Conservation (phyloP, 257 asterid species). For the Penstemon davidsonii region DNA sequence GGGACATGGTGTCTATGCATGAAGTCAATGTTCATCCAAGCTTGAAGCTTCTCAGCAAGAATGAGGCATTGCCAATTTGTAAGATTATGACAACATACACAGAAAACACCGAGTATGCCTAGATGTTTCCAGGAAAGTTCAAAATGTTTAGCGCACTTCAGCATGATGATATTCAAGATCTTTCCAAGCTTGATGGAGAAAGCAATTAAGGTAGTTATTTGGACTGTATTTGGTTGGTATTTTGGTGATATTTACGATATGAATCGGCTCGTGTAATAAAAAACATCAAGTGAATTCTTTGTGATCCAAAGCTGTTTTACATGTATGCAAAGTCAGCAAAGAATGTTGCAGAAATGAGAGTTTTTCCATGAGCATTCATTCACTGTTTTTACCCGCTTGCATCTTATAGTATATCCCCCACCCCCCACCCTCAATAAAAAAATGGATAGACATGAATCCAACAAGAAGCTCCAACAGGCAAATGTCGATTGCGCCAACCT, state of each 20-base stretch:
- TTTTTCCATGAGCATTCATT: too few species aligned
- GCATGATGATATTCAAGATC: background rate
- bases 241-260: background rate
- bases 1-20: conserved; percentile 53
- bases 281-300: conserved; percentile 6
- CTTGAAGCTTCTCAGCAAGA: conserved; percentile 77
- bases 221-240: conserved; percentile 14
- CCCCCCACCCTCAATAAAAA: too few species aligned
- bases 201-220: conserved; percentile 7
- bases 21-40: conserved; percentile 64
- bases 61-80: conserved; percentile 68
- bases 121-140: conserved; percentile 14
- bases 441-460: too few species aligned
- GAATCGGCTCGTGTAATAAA: conserved; percentile 13
- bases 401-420: too few species aligned
- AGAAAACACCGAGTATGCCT: conserved; percentile 27
- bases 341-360: too few species aligned
- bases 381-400: too few species aligned
- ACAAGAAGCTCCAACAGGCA: too few species aligned
- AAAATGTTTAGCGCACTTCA: background rate
- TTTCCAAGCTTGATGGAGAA: conserved; percentile 16
- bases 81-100: conserved; percentile 54
- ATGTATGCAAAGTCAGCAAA: too few species aligned
- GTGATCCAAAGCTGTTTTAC: background rate
- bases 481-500: too few species aligned